Percentiles rank a stretch among this genome's conserved stretches.
Evolutionary conservation across 805 yeast genomes (phyloP).

Genomic region (Saccharomycopsis capsularis): DNA sequence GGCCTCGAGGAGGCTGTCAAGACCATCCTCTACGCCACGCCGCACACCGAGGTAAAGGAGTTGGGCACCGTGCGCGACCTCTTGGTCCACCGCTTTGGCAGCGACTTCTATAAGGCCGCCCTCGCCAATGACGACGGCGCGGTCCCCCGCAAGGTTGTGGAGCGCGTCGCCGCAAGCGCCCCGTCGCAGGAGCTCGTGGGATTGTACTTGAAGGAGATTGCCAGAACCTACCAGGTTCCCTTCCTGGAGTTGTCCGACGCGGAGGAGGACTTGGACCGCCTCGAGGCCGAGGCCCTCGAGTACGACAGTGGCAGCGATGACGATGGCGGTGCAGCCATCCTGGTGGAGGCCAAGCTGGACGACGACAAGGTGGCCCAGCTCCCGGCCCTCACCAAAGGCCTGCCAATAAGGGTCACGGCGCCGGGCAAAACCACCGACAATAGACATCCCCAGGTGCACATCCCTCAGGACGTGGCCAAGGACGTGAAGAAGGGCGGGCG

Average conservation of each 20-base stretch:
- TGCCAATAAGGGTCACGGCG: conserved; percentile 38
- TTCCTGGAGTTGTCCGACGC: conserved; percentile 48
- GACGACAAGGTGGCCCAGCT: neutral
- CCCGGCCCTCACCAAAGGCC: conserved; percentile 14
- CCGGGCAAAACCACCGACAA: conserved; percentile 38
- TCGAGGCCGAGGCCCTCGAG: conserved; percentile 24
- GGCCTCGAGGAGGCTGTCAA: conserved; percentile 72
- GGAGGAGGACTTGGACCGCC: conserved; percentile 26
- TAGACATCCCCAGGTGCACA: conserved; percentile 31
- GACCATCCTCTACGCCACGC: conserved; percentile 60
- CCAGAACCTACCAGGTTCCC: conserved; percentile 69
- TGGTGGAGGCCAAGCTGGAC: neutral
- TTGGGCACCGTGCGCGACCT: conserved; percentile 53
- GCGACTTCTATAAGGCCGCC: conserved; percentile 54
- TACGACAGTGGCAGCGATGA: conserved; percentile 25
- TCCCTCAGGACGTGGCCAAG: conserved; percentile 36
- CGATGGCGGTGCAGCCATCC: neutral
- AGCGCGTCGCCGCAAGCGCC: conserved; percentile 57
- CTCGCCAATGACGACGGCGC: conserved; percentile 41
- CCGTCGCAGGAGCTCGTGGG: conserved; percentile 61
- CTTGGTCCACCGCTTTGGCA: conserved; percentile 55
- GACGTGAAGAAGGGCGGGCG: conserved; percentile 6
- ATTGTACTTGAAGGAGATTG: conserved; percentile 71
- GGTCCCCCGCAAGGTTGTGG: conserved; percentile 63
- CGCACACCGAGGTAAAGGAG: conserved; percentile 73